Percentiles rank a stretch among this genome's conserved stretches.
These are phyloP conservation scores for Aspergillus sp. DNA, from an alignment of 2,329 filamentous ascomycete genomes.

Conservation along the genomic window DNA sequence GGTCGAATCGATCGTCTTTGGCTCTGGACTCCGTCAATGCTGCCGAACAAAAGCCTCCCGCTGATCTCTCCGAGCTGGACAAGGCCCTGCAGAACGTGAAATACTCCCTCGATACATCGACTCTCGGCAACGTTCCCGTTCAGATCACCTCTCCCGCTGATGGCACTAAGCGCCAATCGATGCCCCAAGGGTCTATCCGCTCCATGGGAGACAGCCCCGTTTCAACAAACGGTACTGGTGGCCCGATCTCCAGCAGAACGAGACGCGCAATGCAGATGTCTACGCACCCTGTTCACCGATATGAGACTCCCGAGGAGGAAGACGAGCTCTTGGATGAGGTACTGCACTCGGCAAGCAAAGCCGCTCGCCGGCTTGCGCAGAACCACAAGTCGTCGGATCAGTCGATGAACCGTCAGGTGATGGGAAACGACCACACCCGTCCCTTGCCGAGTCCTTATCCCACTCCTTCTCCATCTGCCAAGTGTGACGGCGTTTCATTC, in stretches of 20 bases:
- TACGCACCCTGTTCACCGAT: conserved; percentile 70
- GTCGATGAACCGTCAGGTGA: conserved; percentile 48
- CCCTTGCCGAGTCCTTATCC: conserved; percentile 52
- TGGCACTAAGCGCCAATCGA: conserved; percentile 33
- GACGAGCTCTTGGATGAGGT: conserved; percentile 93
- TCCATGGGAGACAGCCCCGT: conserved; percentile 23
- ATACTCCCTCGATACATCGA: conserved; percentile 51
- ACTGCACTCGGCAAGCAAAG: conserved; percentile 69
- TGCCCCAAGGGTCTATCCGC: conserved; percentile 30
- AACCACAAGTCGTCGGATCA: conserved; percentile 26
- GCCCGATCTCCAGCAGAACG: conserved; percentile 72
- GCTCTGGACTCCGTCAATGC: conserved; percentile 60
- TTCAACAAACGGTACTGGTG: conserved; percentile 19
- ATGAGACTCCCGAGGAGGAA: conserved; percentile 93
- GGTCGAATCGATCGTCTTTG: conserved; percentile 82
- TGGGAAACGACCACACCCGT: conserved; percentile 22
- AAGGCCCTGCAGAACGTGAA: conserved; percentile 57
- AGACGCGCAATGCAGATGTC: conserved; percentile 68
- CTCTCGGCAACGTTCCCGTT: conserved; percentile 32
- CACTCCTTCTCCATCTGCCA: conserved; percentile 77
- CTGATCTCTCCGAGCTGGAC: conserved; percentile 57
- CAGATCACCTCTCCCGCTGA: conserved; percentile 29
- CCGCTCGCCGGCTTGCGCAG: conserved; percentile 64
- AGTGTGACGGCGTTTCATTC: conserved; percentile 71
- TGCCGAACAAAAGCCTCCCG: conserved; percentile 41